Base-by-base conservation (phyloP, 2,329 filamentous ascomycete species). In the Thelonectria rubi region DNA sequence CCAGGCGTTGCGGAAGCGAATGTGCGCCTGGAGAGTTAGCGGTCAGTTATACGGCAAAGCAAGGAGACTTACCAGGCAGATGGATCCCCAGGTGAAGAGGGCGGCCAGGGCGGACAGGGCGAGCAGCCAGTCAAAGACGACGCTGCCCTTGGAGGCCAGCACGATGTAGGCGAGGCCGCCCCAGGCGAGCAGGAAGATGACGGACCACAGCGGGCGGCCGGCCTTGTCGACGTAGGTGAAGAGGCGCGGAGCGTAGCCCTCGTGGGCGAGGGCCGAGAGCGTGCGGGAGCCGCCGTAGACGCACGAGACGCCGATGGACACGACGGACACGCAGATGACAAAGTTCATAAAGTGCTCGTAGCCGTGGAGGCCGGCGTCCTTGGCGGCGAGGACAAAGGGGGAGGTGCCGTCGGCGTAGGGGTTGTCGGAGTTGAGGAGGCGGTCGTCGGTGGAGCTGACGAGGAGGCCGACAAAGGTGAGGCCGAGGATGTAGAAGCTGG, bases 1-100 rank as follows among this genome's bases (percentile, higher is more conserved):
- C 88, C 88, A 90, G 0, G 86, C 88, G 5, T 71, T 65, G 39
- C 88, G 86, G 82, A 89, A 90, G n/a, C 88, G 87, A 67, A 90
- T 88, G 69, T 90, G 88, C 1, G 60, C 42, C 69, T 72, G 5
- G 0, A 1, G 0, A 3, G 32, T 69, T 15, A 69, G 60, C 17
- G 1, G n/a, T n/a, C n/a, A 18, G 1, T 0, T 2, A 5, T 11
- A 0, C 5, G 14, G 5, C 3, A 34, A 7, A 12, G 6, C 1
- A 7, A 12, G 12, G 43, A 10, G 32, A 71, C 70, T 15, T 62
- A 85, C 83, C 17, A 88, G 73, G 72, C 86, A 89, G 68, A 91
- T 88, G 47, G 84, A 86, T 20, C 81, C 86, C 88, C 88, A 91
- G 15, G 87, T 86, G 74, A 89, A 90, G 46, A 90, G 81, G 21